These are phyloP conservation scores for Oidium heveae DNA, from an alignment of 2,329 filamentous ascomycete genomes.

Conservation along the genomic window DNA sequence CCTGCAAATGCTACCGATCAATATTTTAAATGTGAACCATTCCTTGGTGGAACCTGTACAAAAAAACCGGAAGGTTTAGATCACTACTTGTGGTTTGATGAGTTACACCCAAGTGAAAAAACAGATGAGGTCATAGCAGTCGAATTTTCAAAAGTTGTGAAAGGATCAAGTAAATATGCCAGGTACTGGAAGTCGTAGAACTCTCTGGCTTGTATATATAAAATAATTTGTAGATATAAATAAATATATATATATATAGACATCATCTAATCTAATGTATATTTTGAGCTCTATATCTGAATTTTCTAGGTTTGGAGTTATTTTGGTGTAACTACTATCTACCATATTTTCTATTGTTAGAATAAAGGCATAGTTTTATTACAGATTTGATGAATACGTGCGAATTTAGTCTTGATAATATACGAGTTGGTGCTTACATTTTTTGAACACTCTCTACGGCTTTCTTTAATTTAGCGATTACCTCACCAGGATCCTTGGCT, in stretches of 20 bases:
- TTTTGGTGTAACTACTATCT: no score
- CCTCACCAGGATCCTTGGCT: slow-evolving; percentile 63
- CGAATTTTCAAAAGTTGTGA: slow-evolving; percentile 28
- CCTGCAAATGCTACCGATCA: slow-evolving; percentile 36
- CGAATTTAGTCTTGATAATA: no score
- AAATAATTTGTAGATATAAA: not conserved
- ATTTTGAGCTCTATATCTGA: not conserved
- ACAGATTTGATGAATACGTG: no score
- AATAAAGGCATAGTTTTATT: no score
- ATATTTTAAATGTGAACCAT: slow-evolving; percentile 25
- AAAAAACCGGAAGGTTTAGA: slow-evolving; percentile 19
- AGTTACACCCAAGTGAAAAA: slow-evolving; percentile 44
- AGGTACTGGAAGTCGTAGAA: slow-evolving; percentile 11
- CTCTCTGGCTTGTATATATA: not conserved
- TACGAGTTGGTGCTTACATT: no score
- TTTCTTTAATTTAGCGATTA: slow-evolving; percentile 58
- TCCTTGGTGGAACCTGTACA: slow-evolving; percentile 14
- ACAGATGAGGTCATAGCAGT: slow-evolving; percentile 30
- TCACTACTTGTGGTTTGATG: slow-evolving; percentile 49
- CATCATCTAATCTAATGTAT: not conserved
- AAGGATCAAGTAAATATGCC: slow-evolving; percentile 17
- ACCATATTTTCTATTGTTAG: no score
- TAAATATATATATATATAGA: not conserved
- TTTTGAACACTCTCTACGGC: slow-evolving; percentile 34
- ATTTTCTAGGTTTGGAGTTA: no score